phyloP scores from a whole-genome alignment of 179 eudicot genomes.

The Spinacia oleracea region DNA sequence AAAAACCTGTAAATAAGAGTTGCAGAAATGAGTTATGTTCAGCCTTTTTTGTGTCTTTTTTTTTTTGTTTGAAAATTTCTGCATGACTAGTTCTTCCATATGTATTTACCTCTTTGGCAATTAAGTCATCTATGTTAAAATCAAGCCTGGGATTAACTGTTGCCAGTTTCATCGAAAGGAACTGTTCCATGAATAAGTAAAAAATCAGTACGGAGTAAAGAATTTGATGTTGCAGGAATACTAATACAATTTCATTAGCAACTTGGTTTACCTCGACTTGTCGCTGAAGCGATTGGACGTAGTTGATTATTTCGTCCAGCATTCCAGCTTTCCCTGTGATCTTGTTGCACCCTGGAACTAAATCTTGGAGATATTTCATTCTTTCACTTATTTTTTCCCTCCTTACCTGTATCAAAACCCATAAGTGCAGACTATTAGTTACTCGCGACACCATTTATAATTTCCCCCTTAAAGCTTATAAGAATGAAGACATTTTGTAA shows the following conservation, averaged over 20 bases:
- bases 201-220: constrained; percentile 7
- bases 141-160: constrained; percentile 72
- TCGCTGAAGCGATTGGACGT: constrained; percentile 92
- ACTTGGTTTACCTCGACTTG: constrained; percentile 78
- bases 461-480: background rate
- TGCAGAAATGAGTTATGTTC: background rate
- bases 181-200: constrained; percentile 46
- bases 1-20: constrained; percentile 45
- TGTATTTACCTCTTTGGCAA: constrained; percentile 66
- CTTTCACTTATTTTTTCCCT: constrained; percentile 93
- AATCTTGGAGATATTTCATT: constrained; percentile 88
- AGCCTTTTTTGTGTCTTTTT: background rate
- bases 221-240: background rate
- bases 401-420: constrained; percentile 58
- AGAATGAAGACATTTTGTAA: background rate
- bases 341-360: constrained; percentile 94
- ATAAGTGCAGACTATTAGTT: constrained; percentile 4
- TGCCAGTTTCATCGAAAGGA: constrained; percentile 91
- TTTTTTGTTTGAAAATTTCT: background rate
- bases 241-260: background rate
- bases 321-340: constrained; percentile 96
- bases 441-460: background rate
- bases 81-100: background rate
- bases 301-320: constrained; percentile 96
- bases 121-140: constrained; percentile 61